phyloP scores from a whole-genome alignment of 257 asterid species.

The Datura wrightii region DNA sequence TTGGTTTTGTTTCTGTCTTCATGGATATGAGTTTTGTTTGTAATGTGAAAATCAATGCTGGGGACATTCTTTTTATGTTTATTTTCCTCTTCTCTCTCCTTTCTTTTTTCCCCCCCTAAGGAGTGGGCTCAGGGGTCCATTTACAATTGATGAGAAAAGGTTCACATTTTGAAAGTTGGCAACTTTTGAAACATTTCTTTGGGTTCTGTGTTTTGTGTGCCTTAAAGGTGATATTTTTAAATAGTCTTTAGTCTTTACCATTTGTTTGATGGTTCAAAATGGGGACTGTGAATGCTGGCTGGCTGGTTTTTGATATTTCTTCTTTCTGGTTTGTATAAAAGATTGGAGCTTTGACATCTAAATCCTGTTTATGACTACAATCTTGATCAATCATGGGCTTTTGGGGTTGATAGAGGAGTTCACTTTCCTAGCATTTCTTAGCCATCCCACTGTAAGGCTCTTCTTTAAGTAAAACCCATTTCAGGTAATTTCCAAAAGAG shows the following conservation, averaged over 20 bases:
- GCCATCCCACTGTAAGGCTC: background rate
- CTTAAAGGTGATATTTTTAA: constrained; percentile 27
- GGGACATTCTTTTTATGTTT: constrained; percentile 20
- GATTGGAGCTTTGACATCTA: constrained; percentile 19
- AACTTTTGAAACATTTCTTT: constrained; percentile 23
- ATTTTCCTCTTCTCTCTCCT: background rate
- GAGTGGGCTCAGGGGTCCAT: constrained; percentile 5
- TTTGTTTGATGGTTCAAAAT: constrained; percentile 27
- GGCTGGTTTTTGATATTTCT: constrained; percentile 3
- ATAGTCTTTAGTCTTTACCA: background rate
- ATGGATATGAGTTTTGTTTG: constrained; percentile 5
- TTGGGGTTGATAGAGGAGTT: background rate
- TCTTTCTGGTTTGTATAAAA: constrained; percentile 10
- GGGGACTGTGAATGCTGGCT: background rate
- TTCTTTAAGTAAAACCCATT: background rate
- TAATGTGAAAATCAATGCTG: constrained; percentile 18
- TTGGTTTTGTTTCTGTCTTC: constrained; percentile 5
- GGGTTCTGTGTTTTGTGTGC: constrained; percentile 16
- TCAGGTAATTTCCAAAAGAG: background rate
- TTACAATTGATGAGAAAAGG: constrained; percentile 22
- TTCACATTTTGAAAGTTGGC: constrained; percentile 27
- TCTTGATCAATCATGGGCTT: constrained; percentile 5
- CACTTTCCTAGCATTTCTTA: constrained; percentile 4
- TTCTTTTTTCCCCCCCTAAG: background rate
- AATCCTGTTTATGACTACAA: background rate